Conservation (phyloP, 305 asterid species). For the Plantago rigida region DNA sequence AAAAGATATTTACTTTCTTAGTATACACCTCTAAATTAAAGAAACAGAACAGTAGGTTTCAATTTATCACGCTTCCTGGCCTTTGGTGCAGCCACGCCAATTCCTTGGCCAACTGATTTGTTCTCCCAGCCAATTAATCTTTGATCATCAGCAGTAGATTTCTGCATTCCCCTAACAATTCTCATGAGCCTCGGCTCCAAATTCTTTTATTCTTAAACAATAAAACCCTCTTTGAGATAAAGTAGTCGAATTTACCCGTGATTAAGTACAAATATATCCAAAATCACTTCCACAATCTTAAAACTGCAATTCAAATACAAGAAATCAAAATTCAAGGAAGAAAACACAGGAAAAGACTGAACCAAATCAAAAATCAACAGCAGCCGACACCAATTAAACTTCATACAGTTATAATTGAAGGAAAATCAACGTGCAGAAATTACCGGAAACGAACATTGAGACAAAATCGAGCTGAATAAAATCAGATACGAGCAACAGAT, state of each 20-base stretch:
- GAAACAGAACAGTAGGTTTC: conserved; percentile 43
- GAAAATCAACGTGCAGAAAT: conserved; percentile 13
- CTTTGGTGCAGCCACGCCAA: conserved; percentile 73
- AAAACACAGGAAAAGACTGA: conserved; percentile 3
- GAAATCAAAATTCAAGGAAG: conserved; percentile 30
- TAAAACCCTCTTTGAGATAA: conserved; percentile 50
- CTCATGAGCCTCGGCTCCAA: conserved; percentile 89
- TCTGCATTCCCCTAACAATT: conserved; percentile 99
- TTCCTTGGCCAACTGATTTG: conserved; percentile 68
- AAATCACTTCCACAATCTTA: conserved; percentile 36
- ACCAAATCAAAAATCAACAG: conserved; percentile 2
- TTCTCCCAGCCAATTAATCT: conserved; percentile 56
- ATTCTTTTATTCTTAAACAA: conserved; percentile 47
- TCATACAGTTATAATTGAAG: conserved; percentile 3
- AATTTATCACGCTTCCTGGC: conserved; percentile 80
- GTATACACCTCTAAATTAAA: conserved; percentile 38
- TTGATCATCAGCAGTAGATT: conserved; percentile 53
- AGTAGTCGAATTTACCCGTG: conserved; percentile 49
- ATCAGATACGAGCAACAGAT: conserved; percentile 13
- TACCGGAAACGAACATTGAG: background rate
- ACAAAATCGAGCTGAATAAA: conserved; percentile 12
- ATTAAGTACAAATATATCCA: conserved; percentile 27
- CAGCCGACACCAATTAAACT: conserved; percentile 6
- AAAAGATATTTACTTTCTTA: conserved; percentile 18
- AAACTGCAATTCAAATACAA: conserved; percentile 38